Evolutionary conservation across 352 stramenopile species (phyloP).

Genomic region (Globisporangium canariense): DNA sequence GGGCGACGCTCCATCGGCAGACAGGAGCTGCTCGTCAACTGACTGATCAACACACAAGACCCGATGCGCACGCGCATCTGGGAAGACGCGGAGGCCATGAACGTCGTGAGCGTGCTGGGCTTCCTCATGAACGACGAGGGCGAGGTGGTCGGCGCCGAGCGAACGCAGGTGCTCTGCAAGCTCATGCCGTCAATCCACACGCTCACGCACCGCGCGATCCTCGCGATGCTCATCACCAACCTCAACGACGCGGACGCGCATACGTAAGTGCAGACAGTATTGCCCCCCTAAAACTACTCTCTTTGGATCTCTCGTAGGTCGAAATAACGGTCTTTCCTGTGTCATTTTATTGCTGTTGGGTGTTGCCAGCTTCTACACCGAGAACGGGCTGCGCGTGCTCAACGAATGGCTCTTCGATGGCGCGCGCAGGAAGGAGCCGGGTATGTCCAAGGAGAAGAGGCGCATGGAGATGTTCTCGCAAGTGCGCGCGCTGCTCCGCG

Average conservation of each 20-base stretch:
- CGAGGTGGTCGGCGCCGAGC: conserved; percentile 65
- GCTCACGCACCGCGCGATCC: conserved; percentile 67
- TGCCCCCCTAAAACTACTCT: no score
- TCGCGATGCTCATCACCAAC: conserved; percentile 66
- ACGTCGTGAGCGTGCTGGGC: conserved; percentile 74
- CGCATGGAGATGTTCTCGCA: conserved; percentile 72
- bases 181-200: conserved; percentile 86
- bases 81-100: conserved; percentile 75
- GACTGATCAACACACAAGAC: background rate
- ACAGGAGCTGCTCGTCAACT: background rate
- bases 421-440: conserved; percentile 30
- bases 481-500: conserved; percentile 66
- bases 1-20: background rate
- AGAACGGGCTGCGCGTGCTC: conserved; percentile 69
- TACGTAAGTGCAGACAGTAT: conserved; percentile 33
- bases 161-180: conserved; percentile 76
- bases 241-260: conserved; percentile 70
- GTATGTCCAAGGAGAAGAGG: conserved; percentile 57
- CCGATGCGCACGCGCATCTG: conserved; percentile 71
- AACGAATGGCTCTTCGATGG: conserved; percentile 69
- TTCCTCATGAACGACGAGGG: conserved; percentile 83
- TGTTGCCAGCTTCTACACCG: conserved; percentile 57
- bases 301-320: no score
- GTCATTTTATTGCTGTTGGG: background rate
- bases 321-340: background rate